Conservation (phyloP, 257 asterid genomes). For the Galeopsis tetrahit region DNA sequence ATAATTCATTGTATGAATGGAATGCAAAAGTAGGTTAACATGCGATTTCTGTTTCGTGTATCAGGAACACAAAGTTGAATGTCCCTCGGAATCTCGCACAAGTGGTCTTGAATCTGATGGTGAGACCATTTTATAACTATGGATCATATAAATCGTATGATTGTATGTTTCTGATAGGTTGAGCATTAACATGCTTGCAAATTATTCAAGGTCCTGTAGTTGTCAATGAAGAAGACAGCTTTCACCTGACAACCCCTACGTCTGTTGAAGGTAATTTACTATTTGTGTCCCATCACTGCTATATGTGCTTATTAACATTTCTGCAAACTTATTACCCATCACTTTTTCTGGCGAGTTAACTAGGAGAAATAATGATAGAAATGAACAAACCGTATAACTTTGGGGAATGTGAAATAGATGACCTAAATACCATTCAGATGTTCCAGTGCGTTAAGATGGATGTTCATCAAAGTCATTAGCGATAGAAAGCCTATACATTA, state of each 20-base stretch:
- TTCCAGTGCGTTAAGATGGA: background rate
- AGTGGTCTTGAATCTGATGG: constrained; percentile 53
- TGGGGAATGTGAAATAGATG: background rate
- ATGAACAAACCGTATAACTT: background rate
- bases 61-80: constrained; percentile 47
- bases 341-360: background rate
- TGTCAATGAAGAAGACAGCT: constrained; percentile 49
- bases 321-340: background rate
- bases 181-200: constrained; percentile 35
- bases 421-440: background rate
- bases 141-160: background rate
- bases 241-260: constrained; percentile 39
- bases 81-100: constrained; percentile 34
- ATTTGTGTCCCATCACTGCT: background rate
- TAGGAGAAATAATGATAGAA: background rate
- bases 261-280: constrained; percentile 53
- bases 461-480: constrained; percentile 1
- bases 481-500: background rate
- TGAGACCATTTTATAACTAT: constrained; percentile 39
- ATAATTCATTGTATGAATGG: constrained; percentile 12
- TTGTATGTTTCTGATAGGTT: constrained; percentile 29
- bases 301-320: constrained; percentile 7
- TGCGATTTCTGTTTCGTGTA: constrained; percentile 22
- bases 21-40: constrained; percentile 24
- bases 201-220: constrained; percentile 50